A percentile compares a stretch with the other conserved stretches of the same genome.
These are phyloP conservation scores for Effrenium voratum DNA, from an alignment of 73 alveolate genomes.

Conservation along the genomic window DNA sequence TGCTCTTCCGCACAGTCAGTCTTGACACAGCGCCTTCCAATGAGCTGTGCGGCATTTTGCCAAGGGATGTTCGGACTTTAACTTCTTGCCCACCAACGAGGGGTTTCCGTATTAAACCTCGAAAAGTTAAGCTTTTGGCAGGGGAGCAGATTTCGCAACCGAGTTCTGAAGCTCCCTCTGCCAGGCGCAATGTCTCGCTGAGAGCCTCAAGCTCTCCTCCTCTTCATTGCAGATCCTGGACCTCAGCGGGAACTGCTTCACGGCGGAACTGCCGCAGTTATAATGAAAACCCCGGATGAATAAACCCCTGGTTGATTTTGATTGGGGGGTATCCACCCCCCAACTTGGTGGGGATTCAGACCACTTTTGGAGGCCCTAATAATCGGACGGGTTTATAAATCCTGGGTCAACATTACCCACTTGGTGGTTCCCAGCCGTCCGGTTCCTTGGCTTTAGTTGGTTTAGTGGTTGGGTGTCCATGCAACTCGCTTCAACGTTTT, in stretches of 20 bases:
- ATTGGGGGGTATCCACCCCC: no score
- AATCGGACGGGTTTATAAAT: not conserved
- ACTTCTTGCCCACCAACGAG: not conserved
- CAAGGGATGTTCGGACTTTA: not conserved
- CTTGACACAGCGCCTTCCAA: not conserved
- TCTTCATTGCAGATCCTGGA: slow-evolving; percentile 58
- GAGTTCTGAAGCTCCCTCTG: not conserved
- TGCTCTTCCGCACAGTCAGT: not conserved
- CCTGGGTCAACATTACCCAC: no score
- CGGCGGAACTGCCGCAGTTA: no score
- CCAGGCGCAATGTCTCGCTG: slow-evolving; percentile 62
- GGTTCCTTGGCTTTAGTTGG: no score
- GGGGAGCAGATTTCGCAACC: no score
- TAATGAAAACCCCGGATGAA: no score
- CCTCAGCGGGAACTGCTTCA: slow-evolving; percentile 53
- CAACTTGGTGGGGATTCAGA: not conserved
- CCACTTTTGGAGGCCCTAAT: not conserved
- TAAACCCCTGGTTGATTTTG: no score
- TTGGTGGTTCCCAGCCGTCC: no score
- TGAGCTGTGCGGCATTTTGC: not conserved
- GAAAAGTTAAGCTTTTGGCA: no score
- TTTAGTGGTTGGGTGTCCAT: no score
- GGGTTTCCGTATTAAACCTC: no score
- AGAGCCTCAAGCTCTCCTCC: slow-evolving; percentile 46
- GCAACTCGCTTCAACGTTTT: no score